A percentile compares a stretch with the other conserved stretches of the same genome.
phyloP scores from a whole-genome alignment of 257 asterid genomes.

The Leonotis leonurus region DNA sequence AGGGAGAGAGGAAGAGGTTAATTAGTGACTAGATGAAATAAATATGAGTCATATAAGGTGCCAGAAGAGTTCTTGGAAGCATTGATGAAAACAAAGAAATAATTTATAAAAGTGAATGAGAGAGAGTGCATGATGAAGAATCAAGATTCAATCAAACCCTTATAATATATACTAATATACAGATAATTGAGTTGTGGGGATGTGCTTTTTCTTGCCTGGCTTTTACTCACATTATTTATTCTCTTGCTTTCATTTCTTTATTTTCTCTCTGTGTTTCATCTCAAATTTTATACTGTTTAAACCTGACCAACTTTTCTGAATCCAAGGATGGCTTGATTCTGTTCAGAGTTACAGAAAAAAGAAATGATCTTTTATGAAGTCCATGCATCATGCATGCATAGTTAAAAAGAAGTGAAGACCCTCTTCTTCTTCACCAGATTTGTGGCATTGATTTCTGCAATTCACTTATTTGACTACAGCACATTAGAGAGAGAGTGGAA shows the following conservation, averaged over 20 bases:
- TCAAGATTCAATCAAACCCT: slow-evolving; percentile 32
- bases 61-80: slow-evolving; percentile 60
- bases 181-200: slow-evolving; percentile 20
- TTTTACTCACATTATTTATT: slow-evolving; percentile 6
- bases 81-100: slow-evolving; percentile 35
- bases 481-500: slow-evolving; percentile 36
- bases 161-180: background rate
- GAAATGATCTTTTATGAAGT: too few species aligned
- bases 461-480: slow-evolving; percentile 27
- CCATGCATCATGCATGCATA: too few species aligned
- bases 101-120: slow-evolving; percentile 9
- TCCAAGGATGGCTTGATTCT: slow-evolving; percentile 46
- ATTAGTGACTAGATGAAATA: slow-evolving; percentile 17
- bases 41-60: slow-evolving; percentile 38
- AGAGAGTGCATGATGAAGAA: slow-evolving; percentile 47
- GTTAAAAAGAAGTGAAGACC: slow-evolving; percentile 39
- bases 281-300: slow-evolving; percentile 22
- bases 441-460: slow-evolving; percentile 46
- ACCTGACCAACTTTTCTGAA: slow-evolving; percentile 48
- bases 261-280: slow-evolving; percentile 20
- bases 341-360: slow-evolving; percentile 27
- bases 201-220: slow-evolving; percentile 32
- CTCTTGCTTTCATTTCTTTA: slow-evolving; percentile 1
- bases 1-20: slow-evolving; percentile 20
- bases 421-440: slow-evolving; percentile 54